phyloP scores from a whole-genome alignment of 2,329 filamentous ascomycete species.

The Botryosphaeria agaves region DNA sequence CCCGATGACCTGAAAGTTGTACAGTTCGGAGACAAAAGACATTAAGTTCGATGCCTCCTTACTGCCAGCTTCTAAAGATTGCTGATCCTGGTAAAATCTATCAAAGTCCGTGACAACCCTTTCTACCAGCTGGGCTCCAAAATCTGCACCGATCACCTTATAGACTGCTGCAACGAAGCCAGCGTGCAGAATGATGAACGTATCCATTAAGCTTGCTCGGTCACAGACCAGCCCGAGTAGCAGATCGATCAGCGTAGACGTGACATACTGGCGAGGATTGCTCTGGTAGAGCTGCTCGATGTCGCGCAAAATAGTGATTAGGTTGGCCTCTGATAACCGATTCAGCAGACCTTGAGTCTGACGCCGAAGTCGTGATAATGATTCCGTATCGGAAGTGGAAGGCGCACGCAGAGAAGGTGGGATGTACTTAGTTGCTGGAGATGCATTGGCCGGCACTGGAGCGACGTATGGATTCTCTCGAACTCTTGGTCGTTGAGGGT shows the following conservation, averaged over 20 bases:
- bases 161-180: constrained; percentile 82
- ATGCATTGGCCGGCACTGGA: constrained; percentile 32
- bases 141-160: constrained; percentile 72
- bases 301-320: constrained; percentile 67
- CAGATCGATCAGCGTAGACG: constrained; percentile 59
- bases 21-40: constrained; percentile 69
- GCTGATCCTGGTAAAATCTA: constrained; percentile 36
- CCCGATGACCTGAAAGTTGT: constrained; percentile 78
- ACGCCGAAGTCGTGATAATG: constrained; percentile 50
- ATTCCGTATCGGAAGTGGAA: constrained; percentile 46
- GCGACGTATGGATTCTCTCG: constrained; percentile 84
- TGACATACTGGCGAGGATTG: constrained; percentile 77
- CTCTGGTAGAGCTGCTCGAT: constrained; percentile 70
- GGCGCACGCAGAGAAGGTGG: constrained; percentile 65
- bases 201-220: constrained; percentile 62
- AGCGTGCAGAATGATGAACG: constrained; percentile 77
- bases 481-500: constrained; percentile 11
- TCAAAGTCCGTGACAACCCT: constrained; percentile 61
- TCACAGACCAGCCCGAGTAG: constrained; percentile 68
- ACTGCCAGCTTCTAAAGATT: constrained; percentile 15
- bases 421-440: constrained; percentile 54
- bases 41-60: constrained; percentile 64
- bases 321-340: constrained; percentile 77
- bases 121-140: constrained; percentile 75
- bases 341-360: constrained; percentile 84